Evolutionary conservation across 805 yeast genomes (phyloP).

Genomic region (Metschnikowia kofuensis): DNA sequence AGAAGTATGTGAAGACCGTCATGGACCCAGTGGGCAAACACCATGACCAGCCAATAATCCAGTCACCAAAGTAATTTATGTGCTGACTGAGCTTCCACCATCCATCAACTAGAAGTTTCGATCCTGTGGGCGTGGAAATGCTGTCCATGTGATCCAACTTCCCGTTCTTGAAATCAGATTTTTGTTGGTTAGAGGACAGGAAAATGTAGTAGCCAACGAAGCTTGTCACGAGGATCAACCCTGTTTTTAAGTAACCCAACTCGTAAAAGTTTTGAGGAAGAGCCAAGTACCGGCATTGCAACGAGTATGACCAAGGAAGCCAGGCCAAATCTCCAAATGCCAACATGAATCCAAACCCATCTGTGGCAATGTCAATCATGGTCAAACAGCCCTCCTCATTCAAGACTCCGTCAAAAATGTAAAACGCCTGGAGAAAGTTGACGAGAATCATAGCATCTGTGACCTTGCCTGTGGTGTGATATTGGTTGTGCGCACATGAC

Average conservation of each 20-base stretch:
- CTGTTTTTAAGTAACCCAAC: constrained; percentile 43
- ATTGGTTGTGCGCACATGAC: constrained; percentile 81
- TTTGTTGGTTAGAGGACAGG: constrained; percentile 80
- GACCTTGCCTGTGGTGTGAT: constrained; percentile 53
- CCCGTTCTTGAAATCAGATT: constrained; percentile 79
- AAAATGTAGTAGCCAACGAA: constrained; percentile 74
- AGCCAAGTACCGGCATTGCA: constrained; percentile 82
- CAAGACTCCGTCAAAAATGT: constrained; percentile 86
- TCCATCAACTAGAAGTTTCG: constrained; percentile 80
- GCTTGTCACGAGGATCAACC: constrained; percentile 47
- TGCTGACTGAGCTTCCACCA: constrained; percentile 97
- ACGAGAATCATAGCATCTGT: constrained; percentile 73
- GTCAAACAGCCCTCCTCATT: constrained; percentile 87
- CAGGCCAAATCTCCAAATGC: constrained; percentile 91
- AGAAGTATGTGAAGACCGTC: constrained; percentile 85
- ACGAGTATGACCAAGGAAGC: constrained; percentile 87
- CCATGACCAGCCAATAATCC: constrained; percentile 90
- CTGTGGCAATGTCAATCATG: constrained; percentile 95
- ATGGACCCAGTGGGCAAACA: constrained; percentile 83
- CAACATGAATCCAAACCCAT: constrained; percentile 96
- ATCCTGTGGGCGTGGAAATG: constrained; percentile 72
- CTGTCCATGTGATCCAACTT: constrained; percentile 60
- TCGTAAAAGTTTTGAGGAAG: constrained; percentile 50
- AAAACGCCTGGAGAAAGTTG: constrained; percentile 68
- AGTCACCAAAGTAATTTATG: constrained; percentile 93